Conservation (phyloP, 208 protist genomes). For the Novymonas esmeraldas region DNA sequence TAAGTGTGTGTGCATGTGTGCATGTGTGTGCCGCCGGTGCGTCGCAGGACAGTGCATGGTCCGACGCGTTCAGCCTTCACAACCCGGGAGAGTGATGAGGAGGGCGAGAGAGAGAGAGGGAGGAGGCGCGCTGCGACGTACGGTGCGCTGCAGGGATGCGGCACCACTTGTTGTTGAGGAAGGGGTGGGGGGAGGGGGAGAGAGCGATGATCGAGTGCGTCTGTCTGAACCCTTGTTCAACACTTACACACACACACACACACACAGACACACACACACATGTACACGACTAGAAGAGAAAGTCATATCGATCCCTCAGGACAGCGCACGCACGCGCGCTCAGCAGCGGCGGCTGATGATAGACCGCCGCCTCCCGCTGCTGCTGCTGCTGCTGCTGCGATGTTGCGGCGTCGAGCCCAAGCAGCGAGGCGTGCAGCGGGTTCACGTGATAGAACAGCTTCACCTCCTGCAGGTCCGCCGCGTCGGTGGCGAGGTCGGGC, state of each 20-base stretch:
- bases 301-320: slow-evolving; percentile 29
- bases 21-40: too few relatives aligned
- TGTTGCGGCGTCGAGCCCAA: slow-evolving; percentile 22
- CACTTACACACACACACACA: background rate
- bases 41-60: too few relatives aligned
- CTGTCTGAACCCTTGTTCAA: background rate
- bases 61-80: too few relatives aligned
- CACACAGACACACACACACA: background rate
- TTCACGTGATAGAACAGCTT: slow-evolving; percentile 20
- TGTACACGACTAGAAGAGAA: slow-evolving; percentile 12
- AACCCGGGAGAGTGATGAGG: too few relatives aligned
- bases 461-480: slow-evolving; percentile 20
- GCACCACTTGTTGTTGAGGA: too few relatives aligned
- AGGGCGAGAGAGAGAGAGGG: too few relatives aligned
- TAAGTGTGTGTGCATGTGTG: too few relatives aligned
- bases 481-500: slow-evolving; percentile 11
- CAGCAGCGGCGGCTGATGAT: slow-evolving; percentile 25
- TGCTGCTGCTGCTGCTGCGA: slow-evolving; percentile 5
- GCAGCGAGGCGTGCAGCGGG: slow-evolving; percentile 13
- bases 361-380: background rate
- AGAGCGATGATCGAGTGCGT: too few relatives aligned
- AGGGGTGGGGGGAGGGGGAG: too few relatives aligned
- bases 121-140: too few relatives aligned
- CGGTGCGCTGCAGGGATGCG: background rate
- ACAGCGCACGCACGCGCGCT: slow-evolving; percentile 32